Conservation (phyloP, 441 rosid species). For the Populus tomentosa region DNA sequence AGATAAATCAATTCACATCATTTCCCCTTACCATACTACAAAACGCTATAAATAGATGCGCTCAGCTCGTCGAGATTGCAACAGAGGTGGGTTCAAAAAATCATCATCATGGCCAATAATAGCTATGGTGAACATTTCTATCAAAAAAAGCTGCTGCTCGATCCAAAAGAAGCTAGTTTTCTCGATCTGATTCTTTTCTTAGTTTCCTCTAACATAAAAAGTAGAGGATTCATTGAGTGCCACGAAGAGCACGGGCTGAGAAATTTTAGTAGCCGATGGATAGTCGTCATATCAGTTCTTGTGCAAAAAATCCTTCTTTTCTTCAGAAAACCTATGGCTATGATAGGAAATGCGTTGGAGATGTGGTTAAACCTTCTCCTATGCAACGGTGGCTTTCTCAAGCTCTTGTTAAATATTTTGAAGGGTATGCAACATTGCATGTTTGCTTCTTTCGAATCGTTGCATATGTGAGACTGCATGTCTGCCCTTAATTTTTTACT, state of each 20-base stretch:
- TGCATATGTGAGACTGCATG: too few species aligned
- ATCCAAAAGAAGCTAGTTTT: slow-evolving; percentile 45
- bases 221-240: slow-evolving; percentile 37
- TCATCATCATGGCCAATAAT: not conserved
- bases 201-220: slow-evolving; percentile 30
- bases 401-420: slow-evolving; percentile 27
- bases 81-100: too few species aligned
- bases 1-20: too few species aligned
- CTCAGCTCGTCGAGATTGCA: too few species aligned
- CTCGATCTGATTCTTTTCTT: slow-evolving; percentile 39
- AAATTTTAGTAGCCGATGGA: slow-evolving; percentile 49
- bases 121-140: slow-evolving; percentile 12
- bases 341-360: slow-evolving; percentile 33
- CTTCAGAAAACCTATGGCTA: slow-evolving; percentile 30
- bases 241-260: slow-evolving; percentile 8
- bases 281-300: slow-evolving; percentile 57
- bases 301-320: slow-evolving; percentile 42
- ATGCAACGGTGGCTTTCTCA: slow-evolving; percentile 46
- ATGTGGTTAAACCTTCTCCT: slow-evolving; percentile 48
- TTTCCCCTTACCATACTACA: too few species aligned
- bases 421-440: slow-evolving; percentile 23
- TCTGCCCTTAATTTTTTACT: too few species aligned
- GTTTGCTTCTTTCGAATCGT: too few species aligned
- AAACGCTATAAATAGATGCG: too few species aligned
- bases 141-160: slow-evolving; percentile 29